Base-by-base conservation (phyloP, 2,329 filamentous ascomycete species). In the Tetracladium maxilliforme region DNA sequence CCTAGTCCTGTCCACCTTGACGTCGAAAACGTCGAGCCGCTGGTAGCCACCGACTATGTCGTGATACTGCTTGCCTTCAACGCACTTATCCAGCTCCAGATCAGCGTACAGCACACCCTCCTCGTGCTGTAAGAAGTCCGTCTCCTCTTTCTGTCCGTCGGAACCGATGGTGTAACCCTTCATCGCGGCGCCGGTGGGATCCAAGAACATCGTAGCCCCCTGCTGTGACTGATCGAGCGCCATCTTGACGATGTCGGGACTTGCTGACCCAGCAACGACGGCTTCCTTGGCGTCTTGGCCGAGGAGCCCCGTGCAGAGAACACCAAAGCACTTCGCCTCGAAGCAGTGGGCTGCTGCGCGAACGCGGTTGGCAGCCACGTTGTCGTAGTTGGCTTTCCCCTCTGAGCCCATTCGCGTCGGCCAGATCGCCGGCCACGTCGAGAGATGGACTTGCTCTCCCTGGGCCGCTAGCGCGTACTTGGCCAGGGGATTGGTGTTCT, bases 31-130 rank as follows among this genome's bases (percentile, higher is more conserved):
- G 37, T 69, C 62, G 4, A 61, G 38, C 3, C 64, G 43, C 38
- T 69, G 64, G 40, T 69, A 68, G 1, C 61, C 61, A 1, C 63
- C 64, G 2, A 61, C 59, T 3, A 65, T 51, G 39, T 69, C 64
- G 30, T 67, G 64, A 31, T 60, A 68, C 37, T 68, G 64, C 33
- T 70, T 70, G 0, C 57, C 57, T 33, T 69, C 64, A 1, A 70
- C 43, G 19, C 59, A 64, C 4, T 55, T 47, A 1, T 48, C 45
- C 5, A 67, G 30, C 35, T 66, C 45, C 30, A 69, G 29, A 29
- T 67, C 60, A 0, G 58, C 59, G 34, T 67, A 68, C 6, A 64
- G 23, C 6, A 69, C 54, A 0, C 48, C 61, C 31, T 67, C 61
- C 9, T 53, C 42, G 1, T 43, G 33, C 15, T 64, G 57, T 10